Evolutionary conservation across 2,329 filamentous ascomycete genomes (phyloP), one percentile per base, ranked within the genome.

Genomic region (Lasiodiplodia gonubiensis): DNA sequence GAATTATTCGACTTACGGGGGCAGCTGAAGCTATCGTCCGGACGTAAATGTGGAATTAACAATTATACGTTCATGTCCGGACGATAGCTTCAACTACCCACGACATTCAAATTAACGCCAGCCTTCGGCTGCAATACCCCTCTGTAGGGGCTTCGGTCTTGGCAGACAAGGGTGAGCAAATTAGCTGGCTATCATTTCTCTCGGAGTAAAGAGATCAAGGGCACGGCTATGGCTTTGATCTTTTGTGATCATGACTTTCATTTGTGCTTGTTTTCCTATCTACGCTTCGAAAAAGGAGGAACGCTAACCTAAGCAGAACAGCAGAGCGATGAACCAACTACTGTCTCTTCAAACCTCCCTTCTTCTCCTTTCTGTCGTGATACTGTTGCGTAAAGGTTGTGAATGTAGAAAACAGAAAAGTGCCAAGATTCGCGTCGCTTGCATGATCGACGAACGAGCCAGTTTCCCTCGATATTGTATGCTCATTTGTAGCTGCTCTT

Each of bases 231-330:
- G 10, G 18, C 25, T 14, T 27, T 53, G 10, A 33, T 11, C 25
- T 59, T 46, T 48, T 14, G 30, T n/a, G 12, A 23, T 60, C 57
- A 60, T 60, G 57, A 60, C 57, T 60, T 60, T 60, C 57, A 60
- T 60, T 48, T 27, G 37, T 25, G 21, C 12, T 18, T 37, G 23
- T 52, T 37, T 39, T 39, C 18, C 27, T 30, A 25, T 37, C 33
- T 57, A 23, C 14, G 18, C 33, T 14, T 18, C 7, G n/a, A 57
- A 25, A 23, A 57, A 25, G 6, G 21, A 21, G 7, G 33, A 57
- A 35, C 53, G 30, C 35, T 2, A 46, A 16, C n/a, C 42, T 2
- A 18, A 18, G 35, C 10, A 54, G 4, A 54, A 6, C 27, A 35
- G 3, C 2, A 18, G 23, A 5, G n/a, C 30, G 8, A 27, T 23